Evolutionary conservation across 768 basidiomycete species (phyloP).

Genomic region (Lactarius deliciosus): DNA sequence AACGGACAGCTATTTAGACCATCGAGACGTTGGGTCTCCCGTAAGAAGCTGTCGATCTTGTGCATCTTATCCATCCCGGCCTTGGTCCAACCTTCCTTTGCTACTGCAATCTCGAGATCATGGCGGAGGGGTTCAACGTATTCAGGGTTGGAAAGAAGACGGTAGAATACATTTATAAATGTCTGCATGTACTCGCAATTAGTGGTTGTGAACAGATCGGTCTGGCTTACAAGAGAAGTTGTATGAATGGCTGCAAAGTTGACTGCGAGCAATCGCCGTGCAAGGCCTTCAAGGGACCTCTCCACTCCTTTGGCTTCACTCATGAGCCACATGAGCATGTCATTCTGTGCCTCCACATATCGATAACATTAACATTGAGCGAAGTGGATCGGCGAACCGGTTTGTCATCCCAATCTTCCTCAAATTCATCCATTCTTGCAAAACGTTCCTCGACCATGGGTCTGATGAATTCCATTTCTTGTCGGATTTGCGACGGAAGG

Average conservation of each 20-base stretch:
- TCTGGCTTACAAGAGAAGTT: conserved; percentile 35
- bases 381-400: conserved; percentile 4
- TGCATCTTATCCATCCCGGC: conserved; percentile 28
- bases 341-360: conserved; percentile 34
- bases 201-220: background rate
- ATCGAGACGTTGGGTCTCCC: conserved; percentile 30
- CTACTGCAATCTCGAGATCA: conserved; percentile 28
- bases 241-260: conserved; percentile 43
- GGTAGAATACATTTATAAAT: conserved; percentile 24
- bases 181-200: background rate
- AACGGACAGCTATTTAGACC: conserved; percentile 16
- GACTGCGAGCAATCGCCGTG: conserved; percentile 37
- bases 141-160: conserved; percentile 31
- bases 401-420: conserved; percentile 9
- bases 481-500: background rate
- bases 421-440: background rate
- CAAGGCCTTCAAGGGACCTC: conserved; percentile 34
- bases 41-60: conserved; percentile 34
- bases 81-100: conserved; percentile 28
- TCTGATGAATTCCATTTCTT: background rate
- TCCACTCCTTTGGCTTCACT: conserved; percentile 36
- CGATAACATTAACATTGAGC: background rate
- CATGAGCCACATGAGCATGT: conserved; percentile 45
- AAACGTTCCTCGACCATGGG: conserved; percentile 14
- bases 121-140: conserved; percentile 31